phyloP scores from a whole-genome alignment of 2,329 filamentous ascomycete genomes.

The Cladophialophora bantiana region DNA sequence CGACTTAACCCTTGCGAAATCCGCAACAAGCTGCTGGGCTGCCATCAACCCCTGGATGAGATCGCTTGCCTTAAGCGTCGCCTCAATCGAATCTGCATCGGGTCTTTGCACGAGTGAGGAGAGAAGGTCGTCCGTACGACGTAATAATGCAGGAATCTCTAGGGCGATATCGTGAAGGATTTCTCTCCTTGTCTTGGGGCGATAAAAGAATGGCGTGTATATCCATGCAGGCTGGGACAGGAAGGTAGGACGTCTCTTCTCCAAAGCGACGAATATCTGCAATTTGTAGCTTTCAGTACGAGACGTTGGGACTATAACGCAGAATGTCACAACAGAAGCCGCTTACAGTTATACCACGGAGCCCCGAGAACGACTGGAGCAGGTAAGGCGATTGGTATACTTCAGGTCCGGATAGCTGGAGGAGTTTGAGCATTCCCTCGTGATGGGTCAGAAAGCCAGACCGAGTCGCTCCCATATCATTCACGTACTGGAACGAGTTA shows the following conservation, averaged over 20 bases:
- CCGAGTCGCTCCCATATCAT: constrained; percentile 5
- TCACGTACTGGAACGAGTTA: constrained; percentile 10
- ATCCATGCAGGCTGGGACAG: constrained; percentile 7
- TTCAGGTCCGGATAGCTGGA: constrained; percentile 13
- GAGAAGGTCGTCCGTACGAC: background rate
- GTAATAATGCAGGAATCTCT: constrained; percentile 1
- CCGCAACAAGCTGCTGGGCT: background rate
- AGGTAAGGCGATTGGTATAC: constrained; percentile 12
- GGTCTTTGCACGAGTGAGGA: background rate
- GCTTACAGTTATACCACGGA: constrained; percentile 13
- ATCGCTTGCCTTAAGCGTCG: background rate
- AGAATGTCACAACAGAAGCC: background rate
- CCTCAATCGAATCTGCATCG: background rate
- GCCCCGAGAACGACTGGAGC: constrained; percentile 8
- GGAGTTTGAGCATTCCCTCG: constrained; percentile 20
- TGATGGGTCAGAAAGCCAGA: constrained; percentile 11
- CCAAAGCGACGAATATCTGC: constrained; percentile 13
- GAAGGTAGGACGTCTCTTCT: background rate
- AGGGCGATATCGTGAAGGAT: constrained; percentile 13
- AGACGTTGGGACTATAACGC: background rate
- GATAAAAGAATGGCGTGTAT: constrained; percentile 2
- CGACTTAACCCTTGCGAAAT: background rate
- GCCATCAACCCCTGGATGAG: background rate
- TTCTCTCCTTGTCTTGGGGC: constrained; percentile 7
- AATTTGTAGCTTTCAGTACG: background rate